Percentiles rank a stretch among this genome's conserved stretches.
phyloP scores from a whole-genome alignment of 2,329 filamentous ascomycete genomes.

The Epicoccum sorghinum region DNA sequence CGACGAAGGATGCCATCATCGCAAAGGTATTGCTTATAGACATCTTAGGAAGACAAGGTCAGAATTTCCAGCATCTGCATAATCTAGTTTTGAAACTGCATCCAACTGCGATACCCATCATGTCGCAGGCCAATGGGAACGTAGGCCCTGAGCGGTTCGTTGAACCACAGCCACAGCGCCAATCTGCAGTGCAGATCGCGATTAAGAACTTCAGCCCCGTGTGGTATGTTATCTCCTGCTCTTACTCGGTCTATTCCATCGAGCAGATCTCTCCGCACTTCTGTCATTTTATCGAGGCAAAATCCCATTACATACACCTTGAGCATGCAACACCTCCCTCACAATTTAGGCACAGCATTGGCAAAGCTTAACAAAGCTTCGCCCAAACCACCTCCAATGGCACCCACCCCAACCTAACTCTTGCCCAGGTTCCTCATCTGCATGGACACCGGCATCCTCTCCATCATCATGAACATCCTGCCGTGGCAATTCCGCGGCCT shows the following conservation, averaged over 20 bases:
- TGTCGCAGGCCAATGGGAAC: slow-evolving; percentile 11
- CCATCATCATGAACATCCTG: slow-evolving; percentile 63
- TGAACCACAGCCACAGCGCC: slow-evolving; percentile 13
- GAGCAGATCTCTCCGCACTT: no score
- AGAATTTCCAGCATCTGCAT: background rate
- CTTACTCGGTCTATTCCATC: no score
- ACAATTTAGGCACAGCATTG: background rate
- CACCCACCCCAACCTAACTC: no score
- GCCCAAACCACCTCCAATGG: no score
- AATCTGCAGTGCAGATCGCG: slow-evolving; percentile 21
- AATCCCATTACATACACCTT: background rate
- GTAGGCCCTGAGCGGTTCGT: slow-evolving; percentile 10
- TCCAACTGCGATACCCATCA: background rate
- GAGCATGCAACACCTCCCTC: background rate
- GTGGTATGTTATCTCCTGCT: slow-evolving; percentile 12
- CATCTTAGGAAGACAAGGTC: background rate
- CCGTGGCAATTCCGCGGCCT: slow-evolving; percentile 64
- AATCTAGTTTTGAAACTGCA: background rate
- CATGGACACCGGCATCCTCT: slow-evolving; percentile 63
- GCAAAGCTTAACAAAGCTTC: slow-evolving; percentile 6
- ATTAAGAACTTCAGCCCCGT: slow-evolving; percentile 25
- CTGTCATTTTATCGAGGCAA: no score
- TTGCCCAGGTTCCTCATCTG: slow-evolving; percentile 40
- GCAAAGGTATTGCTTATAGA: background rate
- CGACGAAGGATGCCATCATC: slow-evolving; percentile 5